Base-by-base conservation (phyloP, 768 basidiomycete genomes). In the Mycena indigotica region DNA sequence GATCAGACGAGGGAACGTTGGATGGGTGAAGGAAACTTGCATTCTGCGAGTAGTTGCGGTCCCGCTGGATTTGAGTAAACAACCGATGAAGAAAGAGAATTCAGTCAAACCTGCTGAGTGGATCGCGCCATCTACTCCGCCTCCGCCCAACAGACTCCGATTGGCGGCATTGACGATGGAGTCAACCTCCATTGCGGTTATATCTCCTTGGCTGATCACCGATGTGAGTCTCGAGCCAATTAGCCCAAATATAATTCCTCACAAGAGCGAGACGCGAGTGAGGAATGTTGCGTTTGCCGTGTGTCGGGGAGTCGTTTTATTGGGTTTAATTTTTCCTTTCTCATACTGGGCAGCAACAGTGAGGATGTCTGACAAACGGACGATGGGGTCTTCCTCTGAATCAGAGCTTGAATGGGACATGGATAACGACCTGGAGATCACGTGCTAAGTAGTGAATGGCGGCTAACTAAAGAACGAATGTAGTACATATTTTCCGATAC, bases 121-220 rank as follows among this genome's bases (percentile, higher is more conserved):
- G 44, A 94, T 93, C 1, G 89, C 89, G 3, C 91, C 91, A 66
- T 93, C 91, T 40, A 93, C 91, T 72, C 91, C 91, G 0, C 89
- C 87, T 4, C 91, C 91, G 32, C 91, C 91, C 48, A 87, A 74
- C 30, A 94, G 74, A 49, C 81, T 81, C 45, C 76, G 77, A 66
- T 93, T 93, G 5, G 91, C 92, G 13, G 92, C 92, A 65, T 93
- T 93, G 26, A 93, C 91, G 54, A 93, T 87, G 0, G 84, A 75
- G 67, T 92, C 91, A 12, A 89, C 73, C 51, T 85, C 77, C 21
- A 93, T 68, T 55, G 76, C 74, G 2, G 91, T 93, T 55, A 94
- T 92, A 70, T 93, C 88, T 24, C 89, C 89, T 66, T 89, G 85
- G 65, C 91, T 92, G 65, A 38, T 16, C 38, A 44, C 53, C 29